Conservation (phyloP, 306 rosid species). For the Vigna unguiculata region DNA sequence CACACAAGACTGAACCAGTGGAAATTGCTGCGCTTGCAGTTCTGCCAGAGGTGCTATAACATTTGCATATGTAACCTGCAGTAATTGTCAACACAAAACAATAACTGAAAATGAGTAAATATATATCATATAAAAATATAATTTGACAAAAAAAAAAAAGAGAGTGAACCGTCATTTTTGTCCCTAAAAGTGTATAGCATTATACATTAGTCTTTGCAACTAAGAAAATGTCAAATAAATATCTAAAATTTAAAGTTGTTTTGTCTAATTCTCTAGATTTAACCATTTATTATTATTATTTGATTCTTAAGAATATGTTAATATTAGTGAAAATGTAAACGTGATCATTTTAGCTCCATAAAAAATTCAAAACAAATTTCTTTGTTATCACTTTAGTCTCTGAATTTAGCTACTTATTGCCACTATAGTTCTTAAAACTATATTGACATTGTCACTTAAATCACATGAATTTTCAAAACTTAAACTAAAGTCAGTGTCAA, state of each 20-base stretch:
- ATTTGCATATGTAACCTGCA: conserved; percentile 79
- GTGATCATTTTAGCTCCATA: too few species aligned
- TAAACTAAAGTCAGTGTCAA: not conserved
- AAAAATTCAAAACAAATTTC: not conserved
- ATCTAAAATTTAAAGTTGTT: not conserved
- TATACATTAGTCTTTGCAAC: not conserved
- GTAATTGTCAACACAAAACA: conserved; percentile 38
- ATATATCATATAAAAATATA: not conserved
- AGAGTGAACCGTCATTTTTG: not conserved
- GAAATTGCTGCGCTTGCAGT: conserved; percentile 78
- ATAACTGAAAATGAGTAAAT: conserved; percentile 2
- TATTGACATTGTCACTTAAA: not conserved
- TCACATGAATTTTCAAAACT: not conserved
- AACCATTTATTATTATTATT: not conserved
- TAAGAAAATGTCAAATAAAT: not conserved
- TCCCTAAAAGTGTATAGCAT: not conserved
- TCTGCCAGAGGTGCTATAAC: conserved; percentile 83
- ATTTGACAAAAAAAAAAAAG: not conserved
- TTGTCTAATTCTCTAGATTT: not conserved
- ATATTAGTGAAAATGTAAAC: not conserved
- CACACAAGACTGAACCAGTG: conserved; percentile 83
- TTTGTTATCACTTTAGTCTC: too few species aligned
- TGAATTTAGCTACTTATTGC: not conserved
- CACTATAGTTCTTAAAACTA: not conserved
- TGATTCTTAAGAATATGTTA: too few species aligned